Percentiles rank a stretch among this genome's conserved stretches.
These are phyloP conservation scores for Rhodofomes roseus DNA, from an alignment of 1,284 basidiomycete species.

Conservation along the genomic window DNA sequence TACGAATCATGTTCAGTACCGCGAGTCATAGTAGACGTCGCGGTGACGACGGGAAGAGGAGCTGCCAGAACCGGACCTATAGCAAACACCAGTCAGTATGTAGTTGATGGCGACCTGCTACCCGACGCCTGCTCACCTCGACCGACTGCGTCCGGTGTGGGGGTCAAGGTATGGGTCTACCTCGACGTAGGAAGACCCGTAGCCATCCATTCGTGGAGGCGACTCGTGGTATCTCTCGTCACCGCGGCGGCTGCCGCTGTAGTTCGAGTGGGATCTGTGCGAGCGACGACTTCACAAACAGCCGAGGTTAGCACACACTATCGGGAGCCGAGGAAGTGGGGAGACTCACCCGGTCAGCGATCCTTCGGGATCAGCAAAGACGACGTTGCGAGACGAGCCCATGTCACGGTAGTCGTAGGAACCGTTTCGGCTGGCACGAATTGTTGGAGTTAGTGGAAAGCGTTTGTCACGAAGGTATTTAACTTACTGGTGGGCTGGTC, in stretches of 20 bases:
- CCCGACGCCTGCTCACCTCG: neutral
- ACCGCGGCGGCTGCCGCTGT: neutral
- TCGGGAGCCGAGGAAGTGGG: neutral
- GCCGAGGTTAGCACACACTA: neutral
- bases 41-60: neutral
- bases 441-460: neutral
- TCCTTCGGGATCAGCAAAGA: neutral
- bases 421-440: neutral
- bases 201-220: neutral
- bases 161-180: neutral
- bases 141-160: neutral
- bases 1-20: neutral
- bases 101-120: too few species aligned
- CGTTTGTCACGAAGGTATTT: neutral
- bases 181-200: neutral
- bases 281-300: neutral
- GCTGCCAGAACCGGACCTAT: neutral
- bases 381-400: neutral
- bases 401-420: neutral
- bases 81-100: neutral
- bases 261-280: conserved; percentile 1
- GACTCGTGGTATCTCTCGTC: neutral
- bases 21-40: neutral
- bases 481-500: neutral
- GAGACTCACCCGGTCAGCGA: neutral